These are phyloP conservation scores for Boletus vermiculosoides DNA, from an alignment of 768 basidiomycete genomes.

Conservation along the genomic window DNA sequence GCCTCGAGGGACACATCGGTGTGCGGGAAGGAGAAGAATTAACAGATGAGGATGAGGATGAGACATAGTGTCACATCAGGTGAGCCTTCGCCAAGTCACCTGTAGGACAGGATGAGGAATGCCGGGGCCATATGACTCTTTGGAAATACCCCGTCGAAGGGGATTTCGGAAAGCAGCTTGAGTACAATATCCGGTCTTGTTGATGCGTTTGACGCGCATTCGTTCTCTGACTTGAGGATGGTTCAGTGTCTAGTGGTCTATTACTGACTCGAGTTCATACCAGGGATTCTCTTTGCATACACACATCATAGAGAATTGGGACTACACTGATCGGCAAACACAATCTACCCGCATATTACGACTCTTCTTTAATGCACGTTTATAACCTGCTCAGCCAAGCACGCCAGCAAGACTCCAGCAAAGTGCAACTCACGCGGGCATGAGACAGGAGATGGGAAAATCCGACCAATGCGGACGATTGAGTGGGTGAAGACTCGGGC, in stretches of 20 bases:
- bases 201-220: constrained; percentile 13
- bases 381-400: neutral
- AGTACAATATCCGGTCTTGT: constrained; percentile 20
- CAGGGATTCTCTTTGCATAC: neutral
- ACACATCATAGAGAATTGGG: too few species aligned
- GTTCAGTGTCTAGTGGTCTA: neutral
- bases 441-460: neutral
- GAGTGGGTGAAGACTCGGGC: too few species aligned
- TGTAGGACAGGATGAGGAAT: constrained; percentile 43
- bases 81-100: neutral
- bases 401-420: neutral
- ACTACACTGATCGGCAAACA: neutral
- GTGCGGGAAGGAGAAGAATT: constrained; percentile 78
- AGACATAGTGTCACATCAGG: constrained; percentile 9
- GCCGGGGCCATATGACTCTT: constrained; percentile 90
- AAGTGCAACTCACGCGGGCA: neutral
- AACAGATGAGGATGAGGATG: constrained; percentile 74
- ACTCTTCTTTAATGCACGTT: neutral
- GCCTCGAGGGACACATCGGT: constrained; percentile 60
- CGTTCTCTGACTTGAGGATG: constrained; percentile 20
- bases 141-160: constrained; percentile 27
- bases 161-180: constrained; percentile 25
- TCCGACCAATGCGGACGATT: neutral
- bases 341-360: neutral
- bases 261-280: constrained; percentile 5